phyloP scores from a whole-genome alignment of 2,329 filamentous ascomycete genomes.

The Blumeria graminis region DNA sequence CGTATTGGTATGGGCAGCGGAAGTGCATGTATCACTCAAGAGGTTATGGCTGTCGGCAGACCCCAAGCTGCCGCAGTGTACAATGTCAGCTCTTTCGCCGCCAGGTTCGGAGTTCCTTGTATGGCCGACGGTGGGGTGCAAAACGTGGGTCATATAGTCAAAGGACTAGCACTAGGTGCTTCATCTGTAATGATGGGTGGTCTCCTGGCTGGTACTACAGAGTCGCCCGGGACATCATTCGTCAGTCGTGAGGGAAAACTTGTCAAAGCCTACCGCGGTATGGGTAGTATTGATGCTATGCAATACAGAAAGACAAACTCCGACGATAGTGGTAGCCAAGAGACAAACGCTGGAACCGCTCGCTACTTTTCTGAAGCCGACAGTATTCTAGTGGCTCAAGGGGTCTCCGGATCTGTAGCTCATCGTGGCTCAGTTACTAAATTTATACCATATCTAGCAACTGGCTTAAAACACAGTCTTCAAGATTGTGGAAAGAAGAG shows the following conservation, averaged over 20 bases:
- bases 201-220: constrained; percentile 85
- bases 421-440: constrained; percentile 71
- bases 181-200: constrained; percentile 99
- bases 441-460: constrained; percentile 87
- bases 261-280: constrained; percentile 96
- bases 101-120: constrained; percentile 84
- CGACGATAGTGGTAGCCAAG: constrained; percentile 45
- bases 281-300: constrained; percentile 98
- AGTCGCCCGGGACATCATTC: constrained; percentile 91
- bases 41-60: constrained; percentile 96
- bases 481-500: constrained; percentile 84
- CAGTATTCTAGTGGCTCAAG: constrained; percentile 82
- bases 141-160: constrained; percentile 97
- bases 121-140: constrained; percentile 96
- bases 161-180: constrained; percentile 83
- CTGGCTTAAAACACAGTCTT: constrained; percentile 89
- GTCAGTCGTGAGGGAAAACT: constrained; percentile 92
- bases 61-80: constrained; percentile 87
- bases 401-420: constrained; percentile 69
- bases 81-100: constrained; percentile 72
- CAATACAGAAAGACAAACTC: constrained; percentile 94
- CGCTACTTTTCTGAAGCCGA: constrained; percentile 97
- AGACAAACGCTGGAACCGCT: constrained; percentile 83
- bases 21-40: constrained; percentile 94
- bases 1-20: constrained; percentile 98